These are phyloP conservation scores for Acanthamoeba quina DNA, from an alignment of 208 protist species.

Conservation along the genomic window DNA sequence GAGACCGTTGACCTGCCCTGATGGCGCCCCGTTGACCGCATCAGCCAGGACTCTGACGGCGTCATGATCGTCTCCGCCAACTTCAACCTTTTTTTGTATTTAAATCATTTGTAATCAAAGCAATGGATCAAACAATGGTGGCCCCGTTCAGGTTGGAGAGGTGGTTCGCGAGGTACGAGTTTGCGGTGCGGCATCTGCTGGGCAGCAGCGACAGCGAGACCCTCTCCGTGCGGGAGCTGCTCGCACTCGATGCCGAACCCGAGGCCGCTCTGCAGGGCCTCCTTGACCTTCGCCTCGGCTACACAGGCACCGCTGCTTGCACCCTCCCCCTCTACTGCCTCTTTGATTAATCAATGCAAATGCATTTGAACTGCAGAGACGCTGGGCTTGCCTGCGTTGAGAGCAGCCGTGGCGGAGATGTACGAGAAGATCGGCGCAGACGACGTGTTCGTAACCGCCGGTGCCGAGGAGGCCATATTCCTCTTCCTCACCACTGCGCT, in stretches of 20 bases:
- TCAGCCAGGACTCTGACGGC: too few species aligned
- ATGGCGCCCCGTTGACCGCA: background rate
- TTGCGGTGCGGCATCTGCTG: constrained; percentile 39
- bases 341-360: background rate
- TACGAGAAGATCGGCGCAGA: background rate
- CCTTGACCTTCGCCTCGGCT: constrained; percentile 52
- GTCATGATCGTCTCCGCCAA: too few species aligned
- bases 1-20: background rate
- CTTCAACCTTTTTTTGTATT: too few species aligned
- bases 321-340: background rate
- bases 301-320: background rate
- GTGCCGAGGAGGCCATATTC: constrained; percentile 66
- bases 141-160: constrained; percentile 51
- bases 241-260: constrained; percentile 32
- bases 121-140: too few species aligned
- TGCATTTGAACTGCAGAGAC: background rate
- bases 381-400: constrained; percentile 41
- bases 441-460: constrained; percentile 45
- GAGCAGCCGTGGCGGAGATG: background rate
- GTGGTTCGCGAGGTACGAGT: constrained; percentile 64
- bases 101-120: too few species aligned
- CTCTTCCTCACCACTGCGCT: constrained; percentile 32
- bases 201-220: constrained; percentile 70
- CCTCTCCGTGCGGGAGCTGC: constrained; percentile 50
- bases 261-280: constrained; percentile 30